Conservation (phyloP, 441 rosid species). For the Iberis amara region DNA sequence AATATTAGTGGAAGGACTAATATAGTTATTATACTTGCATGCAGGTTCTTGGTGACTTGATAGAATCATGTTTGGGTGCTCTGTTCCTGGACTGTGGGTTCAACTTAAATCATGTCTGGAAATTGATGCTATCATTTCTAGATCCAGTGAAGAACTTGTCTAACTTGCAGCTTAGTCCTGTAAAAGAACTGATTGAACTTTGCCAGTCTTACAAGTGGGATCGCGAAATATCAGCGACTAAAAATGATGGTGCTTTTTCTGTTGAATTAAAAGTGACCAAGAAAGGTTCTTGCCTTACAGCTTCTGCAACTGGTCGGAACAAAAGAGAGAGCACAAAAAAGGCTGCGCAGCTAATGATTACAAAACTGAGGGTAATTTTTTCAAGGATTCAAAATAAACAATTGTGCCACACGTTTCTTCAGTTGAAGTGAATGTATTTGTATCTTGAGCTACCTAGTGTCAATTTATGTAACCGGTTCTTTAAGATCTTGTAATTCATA, state of each 20-base stretch:
- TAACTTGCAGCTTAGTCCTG: constrained; percentile 57
- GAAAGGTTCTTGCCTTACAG: constrained; percentile 34
- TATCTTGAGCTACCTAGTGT: constrained; percentile 17
- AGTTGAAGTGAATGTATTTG: constrained; percentile 5
- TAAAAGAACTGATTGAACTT: constrained; percentile 69
- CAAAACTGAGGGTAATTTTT: constrained; percentile 59
- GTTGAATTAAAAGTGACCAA: constrained; percentile 51
- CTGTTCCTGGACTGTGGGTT: constrained; percentile 80
- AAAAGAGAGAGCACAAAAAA: constrained; percentile 56
- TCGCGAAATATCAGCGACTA: constrained; percentile 29
- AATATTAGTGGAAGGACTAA: constrained; percentile 17
- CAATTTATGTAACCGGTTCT: constrained; percentile 9
- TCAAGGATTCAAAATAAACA: constrained; percentile 8
- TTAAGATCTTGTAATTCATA: constrained; percentile 12
- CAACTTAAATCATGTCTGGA: constrained; percentile 66
- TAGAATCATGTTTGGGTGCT: constrained; percentile 85
- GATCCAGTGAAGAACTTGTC: constrained; percentile 58
- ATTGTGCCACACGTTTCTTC: constrained; percentile 9
- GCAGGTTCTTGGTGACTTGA: constrained; percentile 93
- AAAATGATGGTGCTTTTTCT: constrained; percentile 39
- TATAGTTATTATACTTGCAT: constrained; percentile 5
- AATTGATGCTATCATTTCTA: constrained; percentile 56
- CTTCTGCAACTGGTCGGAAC: constrained; percentile 47
- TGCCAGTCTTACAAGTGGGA: constrained; percentile 63
- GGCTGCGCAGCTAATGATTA: constrained; percentile 50